These are phyloP conservation scores for Larix sibirica DNA, from an alignment of 83 land plant species.

Conservation along the genomic window DNA sequence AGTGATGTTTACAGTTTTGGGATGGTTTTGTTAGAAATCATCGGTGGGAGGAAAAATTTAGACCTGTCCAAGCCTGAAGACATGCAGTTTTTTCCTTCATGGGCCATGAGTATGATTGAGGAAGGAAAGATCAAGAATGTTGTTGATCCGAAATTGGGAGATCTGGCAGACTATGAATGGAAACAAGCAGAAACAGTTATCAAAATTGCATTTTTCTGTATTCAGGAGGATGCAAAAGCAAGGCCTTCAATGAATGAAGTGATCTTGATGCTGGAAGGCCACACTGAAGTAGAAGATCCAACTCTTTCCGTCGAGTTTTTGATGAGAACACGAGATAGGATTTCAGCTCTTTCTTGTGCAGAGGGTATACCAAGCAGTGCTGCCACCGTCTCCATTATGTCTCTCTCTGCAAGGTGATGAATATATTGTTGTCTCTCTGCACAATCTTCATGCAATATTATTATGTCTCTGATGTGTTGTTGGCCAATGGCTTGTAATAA, in stretches of 20 bases:
- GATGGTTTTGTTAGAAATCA: slow-evolving; percentile 10
- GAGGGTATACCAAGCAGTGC: neutral
- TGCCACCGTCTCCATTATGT: neutral
- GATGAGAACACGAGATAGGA: neutral
- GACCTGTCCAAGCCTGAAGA: slow-evolving; percentile 4
- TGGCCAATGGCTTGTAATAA: too few species aligned
- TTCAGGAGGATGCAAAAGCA: slow-evolving; percentile 20
- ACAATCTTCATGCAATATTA: too few species aligned
- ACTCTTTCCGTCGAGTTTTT: neutral
- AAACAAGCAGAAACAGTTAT: slow-evolving; percentile 33
- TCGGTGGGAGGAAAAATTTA: slow-evolving; percentile 9
- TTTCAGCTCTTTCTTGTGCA: neutral
- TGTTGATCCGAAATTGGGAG: slow-evolving; percentile 14
- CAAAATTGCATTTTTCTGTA: slow-evolving; percentile 53
- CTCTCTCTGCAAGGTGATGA: slow-evolving; percentile 3
- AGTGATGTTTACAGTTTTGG: slow-evolving; percentile 19
- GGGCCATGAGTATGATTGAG: slow-evolving; percentile 13
- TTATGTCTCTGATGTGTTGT: too few species aligned
- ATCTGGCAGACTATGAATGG: neutral
- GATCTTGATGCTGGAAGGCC: slow-evolving; percentile 52
- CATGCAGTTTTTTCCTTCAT: slow-evolving; percentile 7
- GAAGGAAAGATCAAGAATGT: slow-evolving; percentile 22
- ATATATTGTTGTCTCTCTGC: too few species aligned
- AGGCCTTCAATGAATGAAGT: slow-evolving; percentile 61
- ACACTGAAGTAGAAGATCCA: slow-evolving; percentile 11